Conservation (phyloP, 2,329 filamentous ascomycete species). For the Dactylellina drechsleri region DNA sequence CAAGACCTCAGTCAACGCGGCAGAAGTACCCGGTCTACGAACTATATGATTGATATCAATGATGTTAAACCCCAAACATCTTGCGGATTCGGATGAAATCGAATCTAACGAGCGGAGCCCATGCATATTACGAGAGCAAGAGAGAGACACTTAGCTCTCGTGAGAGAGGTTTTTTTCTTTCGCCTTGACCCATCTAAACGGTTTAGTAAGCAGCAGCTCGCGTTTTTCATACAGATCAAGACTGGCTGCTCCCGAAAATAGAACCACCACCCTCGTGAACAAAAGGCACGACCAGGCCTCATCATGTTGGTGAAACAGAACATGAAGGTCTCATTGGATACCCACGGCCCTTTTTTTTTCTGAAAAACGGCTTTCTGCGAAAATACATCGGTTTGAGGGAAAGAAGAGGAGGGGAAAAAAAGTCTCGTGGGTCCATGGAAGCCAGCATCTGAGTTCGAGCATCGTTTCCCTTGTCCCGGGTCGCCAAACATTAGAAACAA, state of each 20-base stretch:
- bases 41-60: conserved; percentile 16
- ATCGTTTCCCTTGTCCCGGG: conserved; percentile 21
- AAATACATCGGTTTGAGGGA: conserved; percentile 18
- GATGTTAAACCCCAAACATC: background rate
- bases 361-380: conserved; percentile 49
- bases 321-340: conserved; percentile 43
- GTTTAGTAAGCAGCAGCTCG: conserved; percentile 51
- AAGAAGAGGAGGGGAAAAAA: conserved; percentile 10
- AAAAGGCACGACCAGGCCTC: conserved; percentile 47
- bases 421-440: conserved; percentile 41
- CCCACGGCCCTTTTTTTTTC: conserved; percentile 12
- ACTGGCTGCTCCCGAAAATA: conserved; percentile 53
- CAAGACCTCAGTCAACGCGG: background rate
- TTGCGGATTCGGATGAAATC: conserved; percentile 48
- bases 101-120: conserved; percentile 49
- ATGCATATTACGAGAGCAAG: conserved; percentile 33
- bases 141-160: background rate
- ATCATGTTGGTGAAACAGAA: conserved; percentile 45
- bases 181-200: background rate
- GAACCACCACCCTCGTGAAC: conserved; percentile 49
- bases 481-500: conserved; percentile 20
- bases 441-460: conserved; percentile 18
- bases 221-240: conserved; percentile 53
- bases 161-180: conserved; percentile 24
- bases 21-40: conserved; percentile 43